Evolutionary conservation across 805 yeast species (phyloP).

Genomic region (Candida saitoana): DNA sequence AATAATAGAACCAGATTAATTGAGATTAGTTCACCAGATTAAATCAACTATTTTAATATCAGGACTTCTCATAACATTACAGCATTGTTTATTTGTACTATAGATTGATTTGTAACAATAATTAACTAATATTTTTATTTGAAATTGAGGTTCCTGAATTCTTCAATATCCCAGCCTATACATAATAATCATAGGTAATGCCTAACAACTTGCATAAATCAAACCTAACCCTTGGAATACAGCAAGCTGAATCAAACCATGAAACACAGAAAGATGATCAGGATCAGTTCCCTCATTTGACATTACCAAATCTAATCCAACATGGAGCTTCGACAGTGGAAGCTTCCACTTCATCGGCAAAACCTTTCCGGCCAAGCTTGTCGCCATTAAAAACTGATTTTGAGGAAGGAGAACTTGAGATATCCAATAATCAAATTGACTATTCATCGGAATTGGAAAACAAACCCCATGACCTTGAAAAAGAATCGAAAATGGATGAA

Average conservation of each 20-base stretch:
- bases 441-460: not conserved
- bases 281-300: slow-evolving; percentile 12
- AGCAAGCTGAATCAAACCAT: slow-evolving; percentile 28
- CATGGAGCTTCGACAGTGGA: slow-evolving; percentile 28
- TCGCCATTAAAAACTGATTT: slow-evolving; percentile 36
- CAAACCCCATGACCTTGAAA: slow-evolving; percentile 4
- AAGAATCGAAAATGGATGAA: slow-evolving; percentile 5
- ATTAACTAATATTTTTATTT: not conserved
- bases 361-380: slow-evolving; percentile 32
- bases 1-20: no score
- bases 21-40: no score
- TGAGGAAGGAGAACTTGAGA: slow-evolving; percentile 11
- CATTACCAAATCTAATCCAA: slow-evolving; percentile 20
- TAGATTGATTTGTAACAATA: not conserved
- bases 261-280: slow-evolving; percentile 3
- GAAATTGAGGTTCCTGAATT: no score
- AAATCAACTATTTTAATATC: not conserved
- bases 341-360: slow-evolving; percentile 30
- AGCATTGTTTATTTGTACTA: not conserved
- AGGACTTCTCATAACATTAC: not conserved
- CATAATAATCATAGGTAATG: slow-evolving; percentile 10
- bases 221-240: slow-evolving; percentile 42
- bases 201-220: slow-evolving; percentile 26
- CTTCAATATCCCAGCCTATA: not conserved
- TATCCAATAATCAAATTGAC: not conserved